phyloP scores from a whole-genome alignment of 2,329 filamentous ascomycete genomes.

The Remersonia thermophila region DNA sequence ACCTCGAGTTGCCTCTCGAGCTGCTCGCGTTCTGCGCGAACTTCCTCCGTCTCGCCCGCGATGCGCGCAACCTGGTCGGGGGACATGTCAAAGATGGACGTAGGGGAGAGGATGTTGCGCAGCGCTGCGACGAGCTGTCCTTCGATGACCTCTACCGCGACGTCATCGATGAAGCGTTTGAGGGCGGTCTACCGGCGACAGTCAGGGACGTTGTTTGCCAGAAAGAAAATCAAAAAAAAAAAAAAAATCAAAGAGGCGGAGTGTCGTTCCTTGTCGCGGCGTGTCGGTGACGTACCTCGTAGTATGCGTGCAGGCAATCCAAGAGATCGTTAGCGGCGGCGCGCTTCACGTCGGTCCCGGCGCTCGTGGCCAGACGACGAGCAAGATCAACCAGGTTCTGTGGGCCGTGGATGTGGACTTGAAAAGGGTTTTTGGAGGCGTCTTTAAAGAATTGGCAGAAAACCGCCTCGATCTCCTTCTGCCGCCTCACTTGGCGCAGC shows the following conservation, averaged over 20 bases:
- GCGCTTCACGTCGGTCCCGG: slow-evolving; percentile 17
- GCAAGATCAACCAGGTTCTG: slow-evolving; percentile 5
- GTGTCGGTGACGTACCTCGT: slow-evolving; percentile 23
- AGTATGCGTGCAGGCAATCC: slow-evolving; percentile 26
- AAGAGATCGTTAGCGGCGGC: slow-evolving; percentile 22
- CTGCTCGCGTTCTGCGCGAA: slow-evolving; percentile 23
- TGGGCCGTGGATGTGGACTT: background rate
- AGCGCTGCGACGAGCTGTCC: slow-evolving; percentile 25
- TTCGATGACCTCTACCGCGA: slow-evolving; percentile 32
- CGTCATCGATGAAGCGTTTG: slow-evolving; percentile 31
- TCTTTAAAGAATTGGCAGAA: background rate
- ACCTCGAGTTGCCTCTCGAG: slow-evolving; percentile 26
- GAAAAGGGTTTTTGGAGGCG: too few relatives aligned
- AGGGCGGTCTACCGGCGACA: slow-evolving; percentile 27
- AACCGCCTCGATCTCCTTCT: background rate
- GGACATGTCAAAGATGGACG: slow-evolving; percentile 26
- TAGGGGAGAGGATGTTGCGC: slow-evolving; percentile 27
- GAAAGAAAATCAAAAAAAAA: background rate
- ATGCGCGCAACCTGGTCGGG: slow-evolving; percentile 24
- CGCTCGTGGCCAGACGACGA: background rate
- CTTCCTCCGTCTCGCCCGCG: slow-evolving; percentile 30
- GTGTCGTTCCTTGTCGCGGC: too few relatives aligned
- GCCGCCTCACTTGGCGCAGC: slow-evolving; percentile 8
- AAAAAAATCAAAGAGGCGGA: too few relatives aligned
- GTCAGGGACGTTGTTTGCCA: background rate